These are phyloP conservation scores for Fusarium verrucosum DNA, from an alignment of 2,329 filamentous ascomycete genomes.

Conservation along the genomic window DNA sequence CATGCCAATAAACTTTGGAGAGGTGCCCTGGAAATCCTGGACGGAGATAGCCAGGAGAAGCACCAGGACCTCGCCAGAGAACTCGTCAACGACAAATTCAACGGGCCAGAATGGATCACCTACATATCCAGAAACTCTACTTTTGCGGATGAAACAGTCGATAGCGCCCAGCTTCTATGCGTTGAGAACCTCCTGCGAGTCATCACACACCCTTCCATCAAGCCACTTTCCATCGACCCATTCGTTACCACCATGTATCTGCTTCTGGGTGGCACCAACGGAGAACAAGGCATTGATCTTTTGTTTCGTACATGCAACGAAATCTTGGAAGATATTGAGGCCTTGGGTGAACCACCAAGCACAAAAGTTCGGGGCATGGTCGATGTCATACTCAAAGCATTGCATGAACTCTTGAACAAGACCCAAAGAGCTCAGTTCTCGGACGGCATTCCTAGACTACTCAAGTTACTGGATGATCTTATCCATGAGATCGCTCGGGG, in stretches of 20 bases:
- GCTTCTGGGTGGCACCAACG: constrained; percentile 46
- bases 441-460: not conserved
- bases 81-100: constrained; percentile 1
- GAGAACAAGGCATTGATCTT: constrained; percentile 43
- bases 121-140: not conserved
- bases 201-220: not conserved
- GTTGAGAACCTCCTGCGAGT: not conserved
- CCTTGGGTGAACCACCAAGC: too few relatives aligned
- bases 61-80: constrained; percentile 5
- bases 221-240: constrained; percentile 47
- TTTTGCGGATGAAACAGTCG: not conserved
- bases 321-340: too few relatives aligned
- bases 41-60: not conserved
- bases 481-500: not conserved
- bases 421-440: not conserved
- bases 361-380: not conserved
- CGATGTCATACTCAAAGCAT: not conserved
- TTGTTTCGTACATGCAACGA: not conserved
- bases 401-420: not conserved
- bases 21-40: not conserved
- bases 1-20: constrained; percentile 2
- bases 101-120: constrained; percentile 2
- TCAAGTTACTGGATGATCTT: not conserved
- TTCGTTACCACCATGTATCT: constrained; percentile 46
- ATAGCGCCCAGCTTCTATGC: not conserved